Conservation (phyloP, 2,329 filamentous ascomycete genomes). For the Paracamarosporium sp. region DNA sequence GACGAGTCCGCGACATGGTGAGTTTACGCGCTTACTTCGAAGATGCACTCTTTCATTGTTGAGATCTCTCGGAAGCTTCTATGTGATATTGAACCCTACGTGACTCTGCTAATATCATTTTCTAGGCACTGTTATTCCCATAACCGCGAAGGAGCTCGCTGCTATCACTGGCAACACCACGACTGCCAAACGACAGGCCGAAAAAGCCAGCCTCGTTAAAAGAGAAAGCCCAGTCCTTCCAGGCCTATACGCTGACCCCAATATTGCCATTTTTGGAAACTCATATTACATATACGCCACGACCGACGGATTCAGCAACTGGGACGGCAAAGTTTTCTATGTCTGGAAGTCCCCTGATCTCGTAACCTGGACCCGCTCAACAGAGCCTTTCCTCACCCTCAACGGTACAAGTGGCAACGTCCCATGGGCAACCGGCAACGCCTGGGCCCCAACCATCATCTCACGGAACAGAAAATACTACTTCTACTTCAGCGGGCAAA, state of each 20-base stretch:
- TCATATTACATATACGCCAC: constrained; percentile 38
- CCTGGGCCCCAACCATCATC: constrained; percentile 38
- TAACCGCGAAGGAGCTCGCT: constrained; percentile 56
- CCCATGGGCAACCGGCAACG: constrained; percentile 34
- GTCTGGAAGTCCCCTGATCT: constrained; percentile 35
- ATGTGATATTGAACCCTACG: no score
- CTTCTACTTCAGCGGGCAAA: constrained; percentile 38
- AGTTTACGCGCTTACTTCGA: no score
- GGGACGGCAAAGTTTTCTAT: constrained; percentile 36
- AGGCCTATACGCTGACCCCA: constrained; percentile 35
- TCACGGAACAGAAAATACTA: constrained; percentile 30
- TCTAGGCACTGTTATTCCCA: constrained; percentile 54
- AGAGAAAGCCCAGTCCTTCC: constrained; percentile 29
- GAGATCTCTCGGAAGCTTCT: no score
- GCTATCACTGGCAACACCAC: constrained; percentile 30
- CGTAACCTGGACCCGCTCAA: constrained; percentile 30
- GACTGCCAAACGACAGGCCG: background rate
- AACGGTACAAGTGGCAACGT: constrained; percentile 36
- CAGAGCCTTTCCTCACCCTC: constrained; percentile 30
- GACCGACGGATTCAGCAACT: constrained; percentile 33
- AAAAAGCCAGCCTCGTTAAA: background rate
- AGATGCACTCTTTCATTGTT: no score
- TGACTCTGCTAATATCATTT: background rate
- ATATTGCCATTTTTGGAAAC: constrained; percentile 31
- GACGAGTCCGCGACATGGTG: constrained; percentile 58